Percentiles rank a stretch among this genome's conserved stretches.
Conservation (phyloP, 2,329 filamentous ascomycete genomes). For the Uncinocarpus reesii region DNA sequence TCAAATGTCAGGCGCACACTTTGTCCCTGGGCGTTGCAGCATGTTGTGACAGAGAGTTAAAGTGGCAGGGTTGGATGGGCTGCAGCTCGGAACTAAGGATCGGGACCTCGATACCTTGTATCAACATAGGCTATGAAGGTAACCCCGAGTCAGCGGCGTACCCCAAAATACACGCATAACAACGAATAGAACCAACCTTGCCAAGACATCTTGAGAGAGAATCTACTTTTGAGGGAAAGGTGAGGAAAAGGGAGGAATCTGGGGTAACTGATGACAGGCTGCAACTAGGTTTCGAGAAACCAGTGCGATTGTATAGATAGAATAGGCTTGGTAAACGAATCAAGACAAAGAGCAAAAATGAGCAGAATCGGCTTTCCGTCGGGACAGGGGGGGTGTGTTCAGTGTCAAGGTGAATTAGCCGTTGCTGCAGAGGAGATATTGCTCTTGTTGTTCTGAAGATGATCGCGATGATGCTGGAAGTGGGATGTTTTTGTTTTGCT, state of each 20-base stretch:
- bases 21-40: no score
- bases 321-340: no score
- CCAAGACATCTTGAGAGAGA: conserved; percentile 26
- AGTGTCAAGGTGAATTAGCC: no score
- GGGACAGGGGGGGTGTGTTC: no score
- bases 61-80: neutral
- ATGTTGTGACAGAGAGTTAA: neutral
- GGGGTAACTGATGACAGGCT: no score
- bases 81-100: conserved; percentile 8
- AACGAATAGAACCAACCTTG: conserved; percentile 48
- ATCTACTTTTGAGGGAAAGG: neutral
- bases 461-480: neutral
- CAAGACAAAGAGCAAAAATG: neutral
- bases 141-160: conserved; percentile 15
- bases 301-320: no score
- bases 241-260: neutral
- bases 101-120: conserved; percentile 41
- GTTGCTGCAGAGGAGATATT: neutral
- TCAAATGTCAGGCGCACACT: neutral
- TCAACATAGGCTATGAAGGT: conserved; percentile 48
- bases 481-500: conserved; percentile 8
- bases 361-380: neutral
- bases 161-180: neutral
- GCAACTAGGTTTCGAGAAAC: no score
- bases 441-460: neutral